Base-by-base conservation (phyloP, 768 basidiomycete species). In the Cystofilobasidium ferigula region DNA sequence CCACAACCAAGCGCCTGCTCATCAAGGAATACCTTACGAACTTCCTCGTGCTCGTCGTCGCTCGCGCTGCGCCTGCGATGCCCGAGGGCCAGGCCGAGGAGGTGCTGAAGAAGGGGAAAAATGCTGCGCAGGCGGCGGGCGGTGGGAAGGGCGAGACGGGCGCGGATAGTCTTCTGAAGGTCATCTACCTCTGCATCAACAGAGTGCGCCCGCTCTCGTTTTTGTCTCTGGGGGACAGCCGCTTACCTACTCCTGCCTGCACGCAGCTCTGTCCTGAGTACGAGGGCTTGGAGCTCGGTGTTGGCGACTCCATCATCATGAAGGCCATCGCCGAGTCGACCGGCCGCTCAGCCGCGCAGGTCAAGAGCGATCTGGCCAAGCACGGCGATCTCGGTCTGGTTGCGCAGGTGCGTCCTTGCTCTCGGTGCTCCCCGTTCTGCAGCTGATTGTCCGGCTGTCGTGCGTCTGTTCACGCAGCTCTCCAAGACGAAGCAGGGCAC, bases 311-410 rank as follows among this genome's bases (percentile, higher is more conserved):
- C 70, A 78, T 98, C 24, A 81, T 99, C 42, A 83, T 95, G 73
- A 98, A 97, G 73, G 92, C 95, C 20, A 98, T 99, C 68, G 87
- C 84, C 45, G 88, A 95, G 74, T 90, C 90, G 4, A 94, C 92
- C 0, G 95, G 94, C n/a, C 82, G 95, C 64, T 90, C 85, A 70
- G 75, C 84, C 43, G 80, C 84, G 3, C 80, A 86, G 51, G 83
- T 99, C 72, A 98, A 97, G 73, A 83, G 86, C 7, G 94, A 97
- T 71, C 80, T 97, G 69, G 90, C 92, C 81, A 88, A 85, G 73
- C 90, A 92, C 73, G 95, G 95, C 42, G 95, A 99, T 74, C 79
- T 99, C 9, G 95, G 95, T 10, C 80, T 93, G 34, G 94, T 99
- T 0, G 95, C 95, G n/a, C 91, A 87, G 88, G 93, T 86, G 63